Conservation (phyloP, 2,329 filamentous ascomycete genomes). For the Clarireedia monteithiana region DNA sequence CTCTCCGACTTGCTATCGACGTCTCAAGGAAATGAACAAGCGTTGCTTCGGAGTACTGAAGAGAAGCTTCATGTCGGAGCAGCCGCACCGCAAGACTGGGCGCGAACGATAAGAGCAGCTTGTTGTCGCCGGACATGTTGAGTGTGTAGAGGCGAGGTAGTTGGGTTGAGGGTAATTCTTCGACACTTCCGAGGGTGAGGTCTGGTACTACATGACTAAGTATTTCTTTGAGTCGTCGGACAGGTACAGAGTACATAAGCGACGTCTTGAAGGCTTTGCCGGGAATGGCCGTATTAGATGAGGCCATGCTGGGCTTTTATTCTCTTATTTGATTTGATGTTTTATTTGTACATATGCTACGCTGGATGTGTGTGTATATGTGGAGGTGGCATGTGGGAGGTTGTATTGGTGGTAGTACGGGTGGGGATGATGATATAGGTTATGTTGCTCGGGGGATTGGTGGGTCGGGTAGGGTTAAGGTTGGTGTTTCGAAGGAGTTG, state of each 20-base stretch:
- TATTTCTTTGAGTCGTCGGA: conserved; percentile 26
- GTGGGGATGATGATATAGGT: too few species aligned
- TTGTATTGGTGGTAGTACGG: too few species aligned
- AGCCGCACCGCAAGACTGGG: conserved; percentile 24
- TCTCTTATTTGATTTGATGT: background rate
- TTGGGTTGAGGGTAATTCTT: conserved; percentile 26
- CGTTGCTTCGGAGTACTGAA: conserved; percentile 26
- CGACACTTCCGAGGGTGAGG: conserved; percentile 21
- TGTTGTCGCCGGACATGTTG: conserved; percentile 25
- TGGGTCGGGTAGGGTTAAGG: too few species aligned
- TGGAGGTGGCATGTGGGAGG: too few species aligned
- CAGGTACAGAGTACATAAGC: conserved; percentile 26
- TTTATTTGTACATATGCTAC: background rate
- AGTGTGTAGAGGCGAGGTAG: conserved; percentile 27
- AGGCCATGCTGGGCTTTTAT: conserved; percentile 14
- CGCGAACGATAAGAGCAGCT: conserved; percentile 24
- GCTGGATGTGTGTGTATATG: background rate
- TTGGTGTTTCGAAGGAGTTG: too few species aligned
- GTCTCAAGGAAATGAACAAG: conserved; percentile 23
- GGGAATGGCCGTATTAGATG: conserved; percentile 20
- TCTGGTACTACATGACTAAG: conserved; percentile 22
- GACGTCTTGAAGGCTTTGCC: conserved; percentile 20
- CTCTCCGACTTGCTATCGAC: conserved; percentile 11
- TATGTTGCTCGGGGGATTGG: too few species aligned
- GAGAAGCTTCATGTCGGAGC: conserved; percentile 25